Evolutionary conservation across 768 basidiomycete species (phyloP), one percentile per base, ranked within the genome.

Genomic region (Piloderma croceum): DNA sequence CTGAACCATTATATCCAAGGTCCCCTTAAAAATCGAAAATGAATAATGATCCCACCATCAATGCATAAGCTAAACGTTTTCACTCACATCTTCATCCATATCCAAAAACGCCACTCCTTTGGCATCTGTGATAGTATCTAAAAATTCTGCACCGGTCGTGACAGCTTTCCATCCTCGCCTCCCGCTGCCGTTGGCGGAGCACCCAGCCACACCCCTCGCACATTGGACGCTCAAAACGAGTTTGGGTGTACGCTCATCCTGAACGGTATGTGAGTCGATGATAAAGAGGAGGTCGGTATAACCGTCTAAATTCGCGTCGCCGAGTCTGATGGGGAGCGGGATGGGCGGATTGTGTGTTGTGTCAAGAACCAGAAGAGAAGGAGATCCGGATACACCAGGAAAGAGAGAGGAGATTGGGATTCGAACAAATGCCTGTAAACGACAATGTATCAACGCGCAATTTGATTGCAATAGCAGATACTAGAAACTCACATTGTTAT

Each of bases 281-380:
- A 81, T 78, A 7, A 79, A 52, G 6, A 96, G 63, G 6, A 97
- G 53, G 51, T 98, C 96, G 0, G 94, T 92, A 62, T 86, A 98
- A 3, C 96, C 96, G 56, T 98, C 93, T 15, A 94, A 70, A 59
- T 97, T 86, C 37, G 76, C 83, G 62, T 99, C 96, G 23, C 92
- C 96, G 0, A 92, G 64, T 45, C 81, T 82, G 35, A 97, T 60
- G 0, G 90, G 73, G 12, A 93, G 61, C 1, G 93, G 90, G 5
- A 93, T 57, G 1, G 79, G 50, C 0, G 89, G 85, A 2, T 58
- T 68, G 51, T 74, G 75, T 0, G 83, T 74, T 3, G 70, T 76
- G 51, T 92, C 87, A 6, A 75, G 60, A 3, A 88, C 79, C 9
- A 90, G 75, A 7, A 96, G 74, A 3, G 77, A 76, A 17, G 73